Evolutionary conservation across 495 filamentous ascomycete genomes (phyloP).

Genomic region (Chaetomium cochliodes): DNA sequence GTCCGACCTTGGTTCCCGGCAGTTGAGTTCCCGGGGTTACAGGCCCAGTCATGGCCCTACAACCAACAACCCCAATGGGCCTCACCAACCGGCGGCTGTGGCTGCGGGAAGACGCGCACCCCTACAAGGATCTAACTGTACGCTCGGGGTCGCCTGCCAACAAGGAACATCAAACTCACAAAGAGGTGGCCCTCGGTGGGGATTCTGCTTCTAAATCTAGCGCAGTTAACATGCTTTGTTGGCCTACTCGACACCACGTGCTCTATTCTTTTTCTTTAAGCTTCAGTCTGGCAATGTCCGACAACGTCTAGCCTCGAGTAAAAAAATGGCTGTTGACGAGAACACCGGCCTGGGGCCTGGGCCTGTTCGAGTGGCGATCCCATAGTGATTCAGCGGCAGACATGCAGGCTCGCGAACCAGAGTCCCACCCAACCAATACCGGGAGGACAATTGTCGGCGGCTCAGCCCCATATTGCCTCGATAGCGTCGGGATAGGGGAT

Average conservation of each 20-base stretch:
- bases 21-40: neutral
- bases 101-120: neutral
- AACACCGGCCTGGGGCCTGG: no score
- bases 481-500: no score
- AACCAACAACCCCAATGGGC: neutral
- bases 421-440: neutral
- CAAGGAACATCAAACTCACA: neutral
- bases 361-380: neutral
- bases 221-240: no score
- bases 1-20: neutral
- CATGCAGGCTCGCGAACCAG: no score
- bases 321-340: no score
- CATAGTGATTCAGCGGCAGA: neutral
- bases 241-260: no score
- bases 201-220: no score
- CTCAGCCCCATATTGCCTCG: neutral
- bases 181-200: no score
- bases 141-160: neutral
- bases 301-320: no score
- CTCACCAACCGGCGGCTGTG: neutral
- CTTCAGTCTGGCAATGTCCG: no score
- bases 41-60: neutral
- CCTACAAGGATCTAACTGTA: neutral
- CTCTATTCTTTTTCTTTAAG: no score
- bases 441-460: neutral